Conservation (phyloP, 1,284 basidiomycete species). For the Xerocomus nothofagi region DNA sequence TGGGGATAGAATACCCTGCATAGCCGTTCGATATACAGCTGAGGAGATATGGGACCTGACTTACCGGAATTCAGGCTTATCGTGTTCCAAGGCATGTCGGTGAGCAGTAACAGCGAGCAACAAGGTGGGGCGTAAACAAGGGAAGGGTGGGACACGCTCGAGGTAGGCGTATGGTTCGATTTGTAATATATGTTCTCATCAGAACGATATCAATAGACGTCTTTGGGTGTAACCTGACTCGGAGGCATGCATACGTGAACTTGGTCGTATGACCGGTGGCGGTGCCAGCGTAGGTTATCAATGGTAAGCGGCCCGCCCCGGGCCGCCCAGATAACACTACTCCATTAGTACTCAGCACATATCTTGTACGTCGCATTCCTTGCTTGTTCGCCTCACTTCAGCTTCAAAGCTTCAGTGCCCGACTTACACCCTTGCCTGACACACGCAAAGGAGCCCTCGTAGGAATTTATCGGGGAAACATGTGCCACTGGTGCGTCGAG, state of each 20-base stretch:
- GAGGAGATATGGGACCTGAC: background rate
- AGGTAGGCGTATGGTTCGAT: background rate
- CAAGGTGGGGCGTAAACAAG: background rate
- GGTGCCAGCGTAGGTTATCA: too few species aligned
- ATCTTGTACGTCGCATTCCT: too few species aligned
- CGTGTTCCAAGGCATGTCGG: constrained; percentile 47
- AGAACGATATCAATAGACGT: background rate
- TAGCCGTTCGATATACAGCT: background rate
- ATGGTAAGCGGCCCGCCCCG: too few species aligned
- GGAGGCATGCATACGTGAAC: too few species aligned
- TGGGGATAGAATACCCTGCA: constrained; percentile 44
- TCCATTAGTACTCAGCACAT: too few species aligned
- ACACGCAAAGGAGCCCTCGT: background rate
- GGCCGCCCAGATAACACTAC: too few species aligned
- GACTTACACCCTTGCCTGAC: too few species aligned
- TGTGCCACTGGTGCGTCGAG: background rate
- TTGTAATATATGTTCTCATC: constrained; percentile 2
- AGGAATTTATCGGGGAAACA: background rate
- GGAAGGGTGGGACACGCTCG: background rate
- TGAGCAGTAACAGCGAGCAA: background rate
- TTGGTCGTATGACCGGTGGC: too few species aligned
- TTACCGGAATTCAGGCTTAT: constrained; percentile 47
- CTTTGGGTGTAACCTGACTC: background rate
- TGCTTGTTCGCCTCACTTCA: too few species aligned
- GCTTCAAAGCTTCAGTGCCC: too few species aligned